These are phyloP conservation scores for Dendrobium catenatum DNA, from an alignment of 106 monocot species.

Conservation along the genomic window DNA sequence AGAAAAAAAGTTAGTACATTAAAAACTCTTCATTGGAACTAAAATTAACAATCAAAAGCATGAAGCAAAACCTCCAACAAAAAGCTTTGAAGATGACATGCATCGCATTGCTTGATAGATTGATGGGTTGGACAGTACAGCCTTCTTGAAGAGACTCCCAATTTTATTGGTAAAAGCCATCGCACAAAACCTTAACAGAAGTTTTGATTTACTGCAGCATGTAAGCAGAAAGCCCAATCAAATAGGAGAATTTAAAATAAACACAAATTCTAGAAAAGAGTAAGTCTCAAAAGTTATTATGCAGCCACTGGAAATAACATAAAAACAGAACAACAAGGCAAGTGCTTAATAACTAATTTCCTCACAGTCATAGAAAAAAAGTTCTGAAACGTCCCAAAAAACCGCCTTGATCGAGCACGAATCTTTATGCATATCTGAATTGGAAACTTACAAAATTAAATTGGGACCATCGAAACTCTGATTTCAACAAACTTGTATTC, in stretches of 20 bases:
- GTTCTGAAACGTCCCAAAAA: too few relatives aligned
- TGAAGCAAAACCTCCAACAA: conserved; percentile 56
- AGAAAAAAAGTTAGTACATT: not conserved
- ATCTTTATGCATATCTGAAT: too few relatives aligned
- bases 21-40: not conserved
- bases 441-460: too few relatives aligned
- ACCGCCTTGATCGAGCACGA: too few relatives aligned
- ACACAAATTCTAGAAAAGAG: not conserved
- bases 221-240: not conserved
- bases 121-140: conserved; percentile 36
- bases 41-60: not conserved
- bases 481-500: too few relatives aligned
- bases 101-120: conserved; percentile 54
- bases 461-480: too few relatives aligned
- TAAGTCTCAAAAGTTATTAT: not conserved
- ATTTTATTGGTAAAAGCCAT: conserved; percentile 78
- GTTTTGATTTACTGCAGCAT: not conserved
- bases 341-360: too few relatives aligned
- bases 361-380: too few relatives aligned
- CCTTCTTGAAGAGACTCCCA: conserved; percentile 54
- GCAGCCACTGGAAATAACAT: not conserved
- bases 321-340: not conserved
- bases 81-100: conserved; percentile 83
- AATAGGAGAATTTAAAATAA: not conserved
- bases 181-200: conserved; percentile 3